These are phyloP conservation scores for Dothideomycetes sp. DNA, from an alignment of 2,329 filamentous ascomycete species.

Conservation along the genomic window DNA sequence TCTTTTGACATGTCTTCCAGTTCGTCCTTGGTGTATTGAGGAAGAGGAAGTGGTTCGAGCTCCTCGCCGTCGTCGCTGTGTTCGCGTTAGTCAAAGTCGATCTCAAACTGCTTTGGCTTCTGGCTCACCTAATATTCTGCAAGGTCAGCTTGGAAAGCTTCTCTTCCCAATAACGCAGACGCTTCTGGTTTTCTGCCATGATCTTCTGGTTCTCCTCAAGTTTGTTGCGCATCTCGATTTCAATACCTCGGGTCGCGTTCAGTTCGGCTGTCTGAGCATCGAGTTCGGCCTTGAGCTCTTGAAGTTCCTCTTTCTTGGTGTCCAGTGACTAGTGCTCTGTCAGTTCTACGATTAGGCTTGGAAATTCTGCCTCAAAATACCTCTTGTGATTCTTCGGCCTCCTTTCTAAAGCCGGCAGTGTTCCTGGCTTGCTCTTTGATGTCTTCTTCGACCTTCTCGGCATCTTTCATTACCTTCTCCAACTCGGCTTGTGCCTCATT, in stretches of 20 bases:
- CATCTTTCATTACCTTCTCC: constrained; percentile 59
- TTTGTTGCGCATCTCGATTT: constrained; percentile 98
- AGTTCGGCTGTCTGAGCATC: constrained; percentile 79
- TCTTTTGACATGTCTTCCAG: constrained; percentile 55
- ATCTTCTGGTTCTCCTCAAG: constrained; percentile 93
- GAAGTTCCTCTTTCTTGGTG: constrained; percentile 71
- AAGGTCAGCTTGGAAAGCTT: constrained; percentile 77
- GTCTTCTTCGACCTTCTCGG: constrained; percentile 70
- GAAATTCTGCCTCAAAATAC: constrained; percentile 25
- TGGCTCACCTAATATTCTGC: constrained; percentile 53
- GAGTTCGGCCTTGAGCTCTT: constrained; percentile 70
- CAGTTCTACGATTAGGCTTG: too few species aligned
- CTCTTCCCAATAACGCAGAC: constrained; percentile 76
- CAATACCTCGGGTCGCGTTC: constrained; percentile 77
- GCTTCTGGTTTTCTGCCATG: constrained; percentile 75
- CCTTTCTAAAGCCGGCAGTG: constrained; percentile 61
- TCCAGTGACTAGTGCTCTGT: constrained; percentile 50
- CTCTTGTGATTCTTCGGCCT: constrained; percentile 73
- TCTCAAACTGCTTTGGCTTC: too few species aligned
- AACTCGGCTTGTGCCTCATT: constrained; percentile 73
- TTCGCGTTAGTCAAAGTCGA: neutral
- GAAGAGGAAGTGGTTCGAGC: constrained; percentile 51
- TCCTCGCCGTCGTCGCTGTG: constrained; percentile 46
- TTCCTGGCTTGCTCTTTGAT: constrained; percentile 67
- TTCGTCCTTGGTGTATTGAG: constrained; percentile 67